Base-by-base conservation (phyloP, 2,329 filamentous ascomycete genomes). In the Mariannaea elegans region DNA sequence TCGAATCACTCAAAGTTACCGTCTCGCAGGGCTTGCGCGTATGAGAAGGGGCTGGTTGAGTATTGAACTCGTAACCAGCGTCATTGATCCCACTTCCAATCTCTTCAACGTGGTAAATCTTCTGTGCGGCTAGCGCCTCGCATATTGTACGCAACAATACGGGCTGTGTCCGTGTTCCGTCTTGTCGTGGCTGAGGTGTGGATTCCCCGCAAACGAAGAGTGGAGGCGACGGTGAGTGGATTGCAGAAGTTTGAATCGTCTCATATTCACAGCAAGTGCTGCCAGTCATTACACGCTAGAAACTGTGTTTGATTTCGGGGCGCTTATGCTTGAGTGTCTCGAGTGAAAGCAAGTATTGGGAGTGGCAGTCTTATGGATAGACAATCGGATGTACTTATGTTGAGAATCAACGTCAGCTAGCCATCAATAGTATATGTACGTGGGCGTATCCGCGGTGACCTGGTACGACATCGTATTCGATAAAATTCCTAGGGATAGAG, bases 1-100 rank as follows among this genome's bases (percentile, higher is more conserved):
- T 57, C 24, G 52, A 54, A 63, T 62, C 66, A 65, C 54, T 52
- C 21, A 31, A 53, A 53, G 44, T 49, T 42, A 53, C 53, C 42
- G 31, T 45, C 47, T 50, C 31, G 45, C 31, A 55, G 38, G 49
- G 53, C 19, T 52, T 56, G 59, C 51, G 52, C 51, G 52, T 19
- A 36, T 36, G 21, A 31, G 13, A 32, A 39, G 50, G 21, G 50
- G 49, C 45, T 44, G 45, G 56, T 13, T 19, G 21, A 27, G 24
- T 31, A 31, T 46, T 19, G 19, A 4, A 9, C 4, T 21, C 32
- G 12, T 4, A 9, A 13, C 32, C 4, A 14, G 39, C 10, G 12
- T 24, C 21, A 19, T 7, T n/a, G 14, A n/a, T n/a, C 6, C 34
- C 4, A 27, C 14, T 24, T 4, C 19, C 14, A 41, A 41, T 23